Conservation (phyloP, 192 early-diverging fungal genomes). For the Coemansia sp. region DNA sequence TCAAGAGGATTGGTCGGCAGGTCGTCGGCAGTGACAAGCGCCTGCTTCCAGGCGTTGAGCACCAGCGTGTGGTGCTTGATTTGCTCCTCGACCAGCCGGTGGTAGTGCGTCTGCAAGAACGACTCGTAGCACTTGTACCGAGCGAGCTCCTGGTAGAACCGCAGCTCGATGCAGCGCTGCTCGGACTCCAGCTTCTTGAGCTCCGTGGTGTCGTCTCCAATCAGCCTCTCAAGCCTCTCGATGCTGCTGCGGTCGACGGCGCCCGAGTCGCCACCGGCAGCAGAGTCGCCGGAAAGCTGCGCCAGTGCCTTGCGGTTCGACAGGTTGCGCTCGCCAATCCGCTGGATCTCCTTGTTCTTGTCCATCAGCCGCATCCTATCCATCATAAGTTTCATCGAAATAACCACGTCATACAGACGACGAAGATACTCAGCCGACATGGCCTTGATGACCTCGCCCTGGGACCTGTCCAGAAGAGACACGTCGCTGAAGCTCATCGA, state of each 20-base stretch:
- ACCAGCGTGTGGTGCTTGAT: slow-evolving; percentile 54
- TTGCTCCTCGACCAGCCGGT: slow-evolving; percentile 42
- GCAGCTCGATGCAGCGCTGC: slow-evolving; percentile 45
- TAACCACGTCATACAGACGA: slow-evolving; percentile 47
- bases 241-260: slow-evolving; percentile 26
- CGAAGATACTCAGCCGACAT: slow-evolving; percentile 53
- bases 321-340: slow-evolving; percentile 39
- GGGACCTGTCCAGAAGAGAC: slow-evolving; percentile 47
- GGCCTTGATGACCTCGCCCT: slow-evolving; percentile 53
- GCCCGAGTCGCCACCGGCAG: slow-evolving; percentile 4
- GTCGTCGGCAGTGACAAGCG: slow-evolving; percentile 45
- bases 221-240: slow-evolving; percentile 42
- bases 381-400: slow-evolving; percentile 55
- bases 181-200: slow-evolving; percentile 41
- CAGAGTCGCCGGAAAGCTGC: slow-evolving; percentile 21
- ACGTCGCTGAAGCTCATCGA: slow-evolving; percentile 49
- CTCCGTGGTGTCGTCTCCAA: slow-evolving; percentile 39
- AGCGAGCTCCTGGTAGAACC: slow-evolving; percentile 52
- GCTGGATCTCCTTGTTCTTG: slow-evolving; percentile 36
- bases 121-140: slow-evolving; percentile 52
- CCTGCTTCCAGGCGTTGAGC: slow-evolving; percentile 53
- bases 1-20: slow-evolving; percentile 46
- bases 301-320: slow-evolving; percentile 30
- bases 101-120: slow-evolving; percentile 49
- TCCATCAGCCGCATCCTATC: slow-evolving; percentile 48